Base-by-base conservation (phyloP, 345 rosid species). In the Psidium guajava region DNA sequence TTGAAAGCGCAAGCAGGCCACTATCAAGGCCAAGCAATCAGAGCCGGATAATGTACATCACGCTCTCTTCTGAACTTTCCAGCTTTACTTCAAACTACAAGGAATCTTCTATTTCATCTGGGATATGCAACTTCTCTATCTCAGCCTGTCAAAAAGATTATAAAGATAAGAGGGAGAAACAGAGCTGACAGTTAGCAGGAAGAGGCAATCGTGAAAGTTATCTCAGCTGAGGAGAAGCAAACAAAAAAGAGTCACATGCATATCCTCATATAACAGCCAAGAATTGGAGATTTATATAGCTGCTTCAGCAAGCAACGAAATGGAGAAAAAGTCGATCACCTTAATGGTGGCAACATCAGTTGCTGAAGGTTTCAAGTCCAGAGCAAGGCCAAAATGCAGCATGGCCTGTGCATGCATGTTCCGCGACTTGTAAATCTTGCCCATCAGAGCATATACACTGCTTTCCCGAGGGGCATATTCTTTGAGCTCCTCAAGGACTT, bases 331-430 rank as follows among this genome's bases (percentile, higher is more conserved):
- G 87, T 52, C 75, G 57, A 88, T 21, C 87, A 97, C 99, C 99
- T 97, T 97, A 84, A 97, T 96, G 58, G 92, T 90, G 81, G 99
- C 98, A 75, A 94, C 97, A 89, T 96, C 99, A 27, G 97, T 90
- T 82, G 99, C 95, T 56, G 98, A 94, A 6, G 99, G 99, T 89
- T 97, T 97, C 93, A 97, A 88, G 89, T 97, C 99, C 94, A 97
- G 89, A 84, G 99, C 99, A 83, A 95, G 91, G 89, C 98, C 99
- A 61, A 94, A 96, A 90, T 96, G 94, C 83, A 97, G 97, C 95
- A 96, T 93, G 88, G 99, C 99, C 89, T 92, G 95, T 18, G 94
- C 97, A 56, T 96, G 93, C 95, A 94, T 92, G 87, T 92, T 92
- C 54, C 84, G 90, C 82, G 95, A 92, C 90, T 94, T 94, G 87